Percentiles rank a stretch among this genome's conserved stretches.
phyloP scores from a whole-genome alignment of 495 filamentous ascomycete species.

The Recurvomyces mirabilis region DNA sequence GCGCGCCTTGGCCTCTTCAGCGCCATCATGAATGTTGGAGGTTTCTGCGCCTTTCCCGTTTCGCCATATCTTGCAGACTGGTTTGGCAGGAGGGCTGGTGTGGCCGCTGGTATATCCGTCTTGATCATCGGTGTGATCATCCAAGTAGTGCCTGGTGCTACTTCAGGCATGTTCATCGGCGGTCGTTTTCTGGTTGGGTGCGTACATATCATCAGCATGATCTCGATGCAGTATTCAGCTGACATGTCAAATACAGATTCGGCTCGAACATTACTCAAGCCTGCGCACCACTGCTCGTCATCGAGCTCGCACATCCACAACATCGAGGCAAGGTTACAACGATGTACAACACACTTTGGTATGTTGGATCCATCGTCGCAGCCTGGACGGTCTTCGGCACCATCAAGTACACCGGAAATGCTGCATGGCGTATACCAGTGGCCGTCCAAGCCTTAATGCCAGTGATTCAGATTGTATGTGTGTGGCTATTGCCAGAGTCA shows the following conservation, averaged over 20 bases:
- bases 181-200: slow-evolving; percentile 8
- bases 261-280: slow-evolving; percentile 10
- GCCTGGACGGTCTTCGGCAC: slow-evolving; percentile 36
- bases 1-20: slow-evolving; percentile 28
- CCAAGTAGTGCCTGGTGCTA: slow-evolving; percentile 44
- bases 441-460: slow-evolving; percentile 42
- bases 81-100: slow-evolving; percentile 43
- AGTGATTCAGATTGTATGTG: slow-evolving; percentile 38
- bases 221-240: no score
- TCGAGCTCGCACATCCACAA: slow-evolving; percentile 40
- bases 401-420: slow-evolving; percentile 33
- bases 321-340: slow-evolving; percentile 34
- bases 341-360: slow-evolving; percentile 36
- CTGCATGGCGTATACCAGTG: slow-evolving; percentile 45
- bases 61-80: slow-evolving; percentile 59
- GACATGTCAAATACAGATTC: not conserved
- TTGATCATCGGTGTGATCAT: slow-evolving; percentile 70
- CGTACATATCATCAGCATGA: no score
- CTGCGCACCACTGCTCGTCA: slow-evolving; percentile 54
- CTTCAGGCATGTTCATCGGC: slow-evolving; percentile 21
- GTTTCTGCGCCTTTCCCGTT: slow-evolving; percentile 54
- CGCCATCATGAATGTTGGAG: slow-evolving; percentile 45
- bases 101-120: slow-evolving; percentile 51
- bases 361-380: slow-evolving; percentile 33
- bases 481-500: slow-evolving; percentile 52